Base-by-base conservation (phyloP, 2,329 filamentous ascomycete species). In the Emergomyces pasteurianus region DNA sequence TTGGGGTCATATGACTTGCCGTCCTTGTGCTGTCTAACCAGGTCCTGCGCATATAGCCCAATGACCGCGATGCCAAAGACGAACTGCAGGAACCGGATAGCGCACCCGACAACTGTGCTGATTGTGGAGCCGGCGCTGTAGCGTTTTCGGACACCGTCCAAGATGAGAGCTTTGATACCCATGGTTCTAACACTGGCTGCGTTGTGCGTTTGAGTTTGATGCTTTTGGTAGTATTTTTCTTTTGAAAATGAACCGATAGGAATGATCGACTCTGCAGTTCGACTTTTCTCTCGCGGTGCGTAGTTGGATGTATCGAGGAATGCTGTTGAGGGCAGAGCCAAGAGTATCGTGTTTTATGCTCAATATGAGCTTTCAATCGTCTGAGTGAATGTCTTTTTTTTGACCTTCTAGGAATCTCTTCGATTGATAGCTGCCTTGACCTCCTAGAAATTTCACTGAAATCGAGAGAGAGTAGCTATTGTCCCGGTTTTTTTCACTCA, bases 1-100 rank as follows among this genome's bases (percentile, higher is more conserved):
- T 86, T 87, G 2, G 83, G 79, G 69, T 89, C 82, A 1, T 77
- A 72, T 63, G 83, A 80, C 47, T 77, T 77, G 59, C 79, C 70
- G 4, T 77, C 71, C 21, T 82, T 74, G 43, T 76, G 71, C 0
- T 84, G 83, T 26, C 74, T 73, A 63, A 83, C 74, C 6, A 94
- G 75, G 69, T 92, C 88, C 28, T 80, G 75, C 42, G 85, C 88
- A 66, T 94, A 96, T 23, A 96, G 82, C 0, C 88, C 91, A 65
- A 87, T 86, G 60, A 94, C 87, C 1, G 87, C 82, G 61, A 95
- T 75, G 16, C 85, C 89, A 65, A 95, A 80, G 61, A 88, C 81
- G 69, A 96, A 86, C 69, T 92, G 89, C 63, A 86, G 75, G 72
- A 92, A 80, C 71, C 92, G 88, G n/a, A 91, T 75, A 65, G 81